phyloP scores from a whole-genome alignment of 495 filamentous ascomycete genomes.

The Podospora pseudopauciseta region DNA sequence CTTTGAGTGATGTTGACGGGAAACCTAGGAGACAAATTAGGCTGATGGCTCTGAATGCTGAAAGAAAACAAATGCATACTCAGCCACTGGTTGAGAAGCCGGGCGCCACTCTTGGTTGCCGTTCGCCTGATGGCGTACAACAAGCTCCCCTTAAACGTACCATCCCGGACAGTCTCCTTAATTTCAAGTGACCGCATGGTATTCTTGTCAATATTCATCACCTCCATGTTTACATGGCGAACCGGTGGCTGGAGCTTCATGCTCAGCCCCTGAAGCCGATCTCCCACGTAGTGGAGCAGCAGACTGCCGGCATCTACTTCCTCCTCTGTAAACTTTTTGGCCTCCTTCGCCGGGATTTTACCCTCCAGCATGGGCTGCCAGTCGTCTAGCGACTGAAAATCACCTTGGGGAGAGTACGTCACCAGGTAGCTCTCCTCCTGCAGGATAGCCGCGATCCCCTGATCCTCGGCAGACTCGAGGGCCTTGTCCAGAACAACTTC shows the following conservation, averaged over 20 bases:
- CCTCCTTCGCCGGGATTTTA: constrained; percentile 45
- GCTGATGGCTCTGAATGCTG: constrained; percentile 9
- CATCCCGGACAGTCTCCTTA: constrained; percentile 73
- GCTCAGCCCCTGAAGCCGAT: constrained; percentile 69
- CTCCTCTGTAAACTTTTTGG: constrained; percentile 40
- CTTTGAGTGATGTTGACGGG: constrained; percentile 75
- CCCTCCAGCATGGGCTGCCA: constrained; percentile 78
- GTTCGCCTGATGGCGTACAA: constrained; percentile 85
- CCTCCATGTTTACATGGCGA: constrained; percentile 64
- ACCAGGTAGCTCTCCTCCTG: constrained; percentile 58
- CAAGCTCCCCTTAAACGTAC: constrained; percentile 71
- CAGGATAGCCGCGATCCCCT: constrained; percentile 42
- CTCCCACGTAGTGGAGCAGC: constrained; percentile 77
- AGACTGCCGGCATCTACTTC: constrained; percentile 68
- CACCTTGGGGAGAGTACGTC: constrained; percentile 48
- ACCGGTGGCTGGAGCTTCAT: constrained; percentile 83
- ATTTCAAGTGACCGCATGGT: constrained; percentile 89
- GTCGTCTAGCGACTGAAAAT: constrained; percentile 53
- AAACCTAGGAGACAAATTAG: constrained; percentile 46
- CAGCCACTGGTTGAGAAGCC: constrained; percentile 78
- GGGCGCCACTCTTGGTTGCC: constrained; percentile 82
- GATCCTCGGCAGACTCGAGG: constrained; percentile 47
- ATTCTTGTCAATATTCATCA: constrained; percentile 88
- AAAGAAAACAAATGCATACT: constrained; percentile 44
- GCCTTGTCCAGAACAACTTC: constrained; percentile 75